These are phyloP conservation scores for Posidonia australis DNA, from an alignment of 106 monocot species.

Conservation along the genomic window DNA sequence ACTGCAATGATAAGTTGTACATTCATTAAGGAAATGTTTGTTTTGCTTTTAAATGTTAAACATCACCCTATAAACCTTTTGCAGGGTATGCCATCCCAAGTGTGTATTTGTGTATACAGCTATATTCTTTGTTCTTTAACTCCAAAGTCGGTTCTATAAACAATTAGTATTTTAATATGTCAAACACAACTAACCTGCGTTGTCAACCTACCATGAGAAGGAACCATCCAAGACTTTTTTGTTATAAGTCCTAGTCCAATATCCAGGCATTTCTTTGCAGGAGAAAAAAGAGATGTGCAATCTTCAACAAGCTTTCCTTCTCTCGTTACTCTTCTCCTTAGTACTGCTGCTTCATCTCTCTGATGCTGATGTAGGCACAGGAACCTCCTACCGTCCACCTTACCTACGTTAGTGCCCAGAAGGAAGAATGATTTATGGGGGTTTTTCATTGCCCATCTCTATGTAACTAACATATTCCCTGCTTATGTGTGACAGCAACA, in stretches of 20 bases:
- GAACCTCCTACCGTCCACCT: not conserved
- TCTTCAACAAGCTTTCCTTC: not conserved
- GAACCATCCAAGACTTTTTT: not conserved
- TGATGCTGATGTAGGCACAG: conserved; percentile 1
- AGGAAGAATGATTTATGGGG: not conserved
- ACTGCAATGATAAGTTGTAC: too few species aligned
- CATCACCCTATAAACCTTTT: too few species aligned
- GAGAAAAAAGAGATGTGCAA: not conserved
- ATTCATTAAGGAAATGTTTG: too few species aligned
- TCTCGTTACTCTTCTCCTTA: not conserved
- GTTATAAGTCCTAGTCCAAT: not conserved
- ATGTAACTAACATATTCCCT: not conserved
- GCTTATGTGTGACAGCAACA: conserved; percentile 7
- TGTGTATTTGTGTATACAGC: too few species aligned
- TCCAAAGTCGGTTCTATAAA: too few species aligned
- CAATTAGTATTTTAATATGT: too few species aligned
- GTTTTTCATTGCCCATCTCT: not conserved
- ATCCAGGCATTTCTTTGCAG: not conserved
- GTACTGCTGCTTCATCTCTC: not conserved
- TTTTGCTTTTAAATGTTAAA: too few species aligned
- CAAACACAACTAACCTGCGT: too few species aligned
- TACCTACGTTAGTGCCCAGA: not conserved
- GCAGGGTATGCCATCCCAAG: too few species aligned
- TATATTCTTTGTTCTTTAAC: too few species aligned
- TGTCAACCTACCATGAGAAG: too few species aligned